Conservation (phyloP, 768 basidiomycete genomes). For the Calocybe indica region DNA sequence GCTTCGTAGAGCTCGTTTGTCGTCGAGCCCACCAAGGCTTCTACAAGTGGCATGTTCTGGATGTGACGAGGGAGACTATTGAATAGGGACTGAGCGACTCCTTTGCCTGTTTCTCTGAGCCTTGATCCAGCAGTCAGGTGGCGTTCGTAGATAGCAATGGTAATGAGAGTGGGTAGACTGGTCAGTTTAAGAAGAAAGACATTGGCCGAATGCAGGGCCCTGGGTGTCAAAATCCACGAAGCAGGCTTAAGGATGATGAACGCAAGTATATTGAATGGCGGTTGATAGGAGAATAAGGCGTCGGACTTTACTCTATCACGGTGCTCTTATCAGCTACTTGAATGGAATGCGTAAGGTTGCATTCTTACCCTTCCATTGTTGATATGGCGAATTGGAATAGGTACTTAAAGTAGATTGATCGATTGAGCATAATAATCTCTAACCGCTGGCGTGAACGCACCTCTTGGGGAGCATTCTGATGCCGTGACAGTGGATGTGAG, state of each 20-base stretch:
- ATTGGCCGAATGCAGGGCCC: conserved; percentile 76
- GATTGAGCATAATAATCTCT: conserved; percentile 9
- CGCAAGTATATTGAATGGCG: conserved; percentile 83
- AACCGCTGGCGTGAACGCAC: conserved; percentile 17
- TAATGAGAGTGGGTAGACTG: conserved; percentile 72
- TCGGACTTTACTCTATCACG: conserved; percentile 75
- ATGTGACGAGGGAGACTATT: conserved; percentile 64
- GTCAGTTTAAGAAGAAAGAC: conserved; percentile 84
- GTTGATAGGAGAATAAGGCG: conserved; percentile 87
- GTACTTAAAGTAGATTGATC: conserved; percentile 53
- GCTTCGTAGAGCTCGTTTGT: conserved; percentile 67
- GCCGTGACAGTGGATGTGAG: too few relatives aligned
- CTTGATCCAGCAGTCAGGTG: conserved; percentile 47
- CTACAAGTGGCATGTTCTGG: conserved; percentile 68
- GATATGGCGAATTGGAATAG: conserved; percentile 82
- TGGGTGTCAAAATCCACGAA: conserved; percentile 68
- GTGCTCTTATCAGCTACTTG: conserved; percentile 3
- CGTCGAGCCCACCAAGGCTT: conserved; percentile 69
- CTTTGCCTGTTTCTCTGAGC: conserved; percentile 45
- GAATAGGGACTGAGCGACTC: conserved; percentile 51
- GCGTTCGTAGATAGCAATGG: conserved; percentile 78
- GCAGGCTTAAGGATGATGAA: conserved; percentile 76
- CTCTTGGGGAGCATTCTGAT: conserved; percentile 42
- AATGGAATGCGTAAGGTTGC: background rate
- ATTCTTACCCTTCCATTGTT: conserved; percentile 77